phyloP scores from a whole-genome alignment of 805 yeast species.

The Yamadazyma akitaensis region DNA sequence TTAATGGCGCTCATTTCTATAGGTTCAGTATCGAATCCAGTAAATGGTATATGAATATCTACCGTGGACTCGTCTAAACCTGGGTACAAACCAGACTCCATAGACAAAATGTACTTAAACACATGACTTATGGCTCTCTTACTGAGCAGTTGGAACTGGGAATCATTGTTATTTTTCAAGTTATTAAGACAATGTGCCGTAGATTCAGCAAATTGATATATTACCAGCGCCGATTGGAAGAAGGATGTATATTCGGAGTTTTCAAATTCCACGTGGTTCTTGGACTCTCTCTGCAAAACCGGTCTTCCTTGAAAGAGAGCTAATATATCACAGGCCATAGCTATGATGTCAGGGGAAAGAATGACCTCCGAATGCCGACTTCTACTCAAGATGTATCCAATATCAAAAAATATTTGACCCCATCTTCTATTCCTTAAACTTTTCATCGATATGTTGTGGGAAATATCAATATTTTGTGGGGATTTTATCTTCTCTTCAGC shows the following conservation, averaged over 20 bases:
- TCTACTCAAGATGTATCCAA: constrained; percentile 72
- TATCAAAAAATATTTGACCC: constrained; percentile 75
- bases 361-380: constrained; percentile 53
- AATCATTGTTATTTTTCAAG: constrained; percentile 13
- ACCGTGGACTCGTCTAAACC: constrained; percentile 25
- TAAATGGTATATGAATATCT: constrained; percentile 20
- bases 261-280: constrained; percentile 87
- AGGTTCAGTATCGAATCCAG: constrained; percentile 20
- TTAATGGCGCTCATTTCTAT: constrained; percentile 21
- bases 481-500: constrained; percentile 50
- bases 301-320: constrained; percentile 76
- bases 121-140: constrained; percentile 30
- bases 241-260: constrained; percentile 74
- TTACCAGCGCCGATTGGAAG: constrained; percentile 65
- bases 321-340: constrained; percentile 62
- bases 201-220: constrained; percentile 58
- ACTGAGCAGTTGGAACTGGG: constrained; percentile 13
- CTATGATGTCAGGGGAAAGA: constrained; percentile 44
- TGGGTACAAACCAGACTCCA: constrained; percentile 29
- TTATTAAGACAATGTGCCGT: constrained; percentile 45
- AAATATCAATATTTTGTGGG: constrained; percentile 39
- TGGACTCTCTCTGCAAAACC: constrained; percentile 67
- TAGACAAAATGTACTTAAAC: constrained; percentile 23
- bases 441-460: constrained; percentile 37
- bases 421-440: constrained; percentile 67